These are phyloP conservation scores for Trichoderma orchidacearum DNA, from an alignment of 495 filamentous ascomycete genomes.

Conservation along the genomic window DNA sequence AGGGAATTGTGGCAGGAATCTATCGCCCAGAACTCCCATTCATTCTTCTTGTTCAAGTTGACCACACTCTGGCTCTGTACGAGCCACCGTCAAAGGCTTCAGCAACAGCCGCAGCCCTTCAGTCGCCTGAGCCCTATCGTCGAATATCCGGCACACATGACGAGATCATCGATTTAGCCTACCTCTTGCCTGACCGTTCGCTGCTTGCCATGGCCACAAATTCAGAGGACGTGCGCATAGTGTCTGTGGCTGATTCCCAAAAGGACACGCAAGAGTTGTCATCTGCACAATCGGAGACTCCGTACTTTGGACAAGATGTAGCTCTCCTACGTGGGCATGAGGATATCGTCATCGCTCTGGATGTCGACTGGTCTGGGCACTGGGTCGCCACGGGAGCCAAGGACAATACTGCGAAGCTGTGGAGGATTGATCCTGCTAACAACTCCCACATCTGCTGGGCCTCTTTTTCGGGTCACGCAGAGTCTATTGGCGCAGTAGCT, in stretches of 20 bases:
- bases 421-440: slow-evolving; percentile 69
- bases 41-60: slow-evolving; percentile 72
- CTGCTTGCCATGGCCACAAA: slow-evolving; percentile 87
- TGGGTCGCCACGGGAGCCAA: slow-evolving; percentile 96
- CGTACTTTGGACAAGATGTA: slow-evolving; percentile 79
- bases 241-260: slow-evolving; percentile 38
- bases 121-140: slow-evolving; percentile 33
- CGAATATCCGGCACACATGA: slow-evolving; percentile 93
- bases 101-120: slow-evolving; percentile 15
- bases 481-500: slow-evolving; percentile 85
- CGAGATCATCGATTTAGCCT: slow-evolving; percentile 87
- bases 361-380: slow-evolving; percentile 88
- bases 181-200: slow-evolving; percentile 63
- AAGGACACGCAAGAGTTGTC: slow-evolving; percentile 9
- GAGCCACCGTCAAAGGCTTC: slow-evolving; percentile 25
- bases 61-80: slow-evolving; percentile 73
- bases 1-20: slow-evolving; percentile 61
- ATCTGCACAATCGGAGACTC: slow-evolving; percentile 17
- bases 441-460: slow-evolving; percentile 67
- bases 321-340: slow-evolving; percentile 76
- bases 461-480: slow-evolving; percentile 78
- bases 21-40: slow-evolving; percentile 46
- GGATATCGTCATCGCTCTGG: slow-evolving; percentile 90
- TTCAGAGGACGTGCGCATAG: slow-evolving; percentile 79
- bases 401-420: slow-evolving; percentile 87